phyloP scores from a whole-genome alignment of 805 yeast species.

The Nakazawaea molendinolei region DNA sequence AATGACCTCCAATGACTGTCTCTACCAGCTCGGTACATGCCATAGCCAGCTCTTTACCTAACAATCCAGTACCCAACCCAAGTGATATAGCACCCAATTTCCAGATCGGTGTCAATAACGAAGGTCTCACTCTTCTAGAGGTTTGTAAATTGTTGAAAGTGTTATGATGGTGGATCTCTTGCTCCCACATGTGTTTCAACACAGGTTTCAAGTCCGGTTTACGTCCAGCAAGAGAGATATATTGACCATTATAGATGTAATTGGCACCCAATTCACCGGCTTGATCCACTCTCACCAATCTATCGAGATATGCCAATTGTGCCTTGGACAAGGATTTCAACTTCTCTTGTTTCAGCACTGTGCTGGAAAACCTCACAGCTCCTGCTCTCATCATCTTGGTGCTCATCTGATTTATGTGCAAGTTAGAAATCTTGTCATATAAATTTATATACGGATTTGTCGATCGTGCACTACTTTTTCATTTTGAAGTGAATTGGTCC shows the following conservation, averaged over 20 bases:
- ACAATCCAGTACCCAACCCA: slow-evolving; percentile 80
- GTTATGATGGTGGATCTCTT: slow-evolving; percentile 84
- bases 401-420: too few relatives aligned
- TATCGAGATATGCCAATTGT: slow-evolving; percentile 63
- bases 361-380: too few relatives aligned
- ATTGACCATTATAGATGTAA: slow-evolving; percentile 88
- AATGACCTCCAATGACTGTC: slow-evolving; percentile 95
- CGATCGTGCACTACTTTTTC: too few relatives aligned
- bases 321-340: slow-evolving; percentile 27
- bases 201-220: slow-evolving; percentile 74
- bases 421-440: too few relatives aligned
- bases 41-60: slow-evolving; percentile 97
- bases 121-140: slow-evolving; percentile 81
- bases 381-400: too few relatives aligned
- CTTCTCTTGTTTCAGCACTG: not conserved
- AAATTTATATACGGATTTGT: too few relatives aligned
- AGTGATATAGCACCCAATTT: slow-evolving; percentile 80
- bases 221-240: slow-evolving; percentile 60
- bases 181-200: slow-evolving; percentile 96
- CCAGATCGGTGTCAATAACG: slow-evolving; percentile 89
- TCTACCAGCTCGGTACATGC: slow-evolving; percentile 99
- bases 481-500: too few relatives aligned
- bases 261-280: slow-evolving; percentile 98
- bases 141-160: slow-evolving; percentile 78
- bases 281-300: slow-evolving; percentile 87